phyloP scores from a whole-genome alignment of 2,329 filamentous ascomycete species.

The Diplodia mutila region DNA sequence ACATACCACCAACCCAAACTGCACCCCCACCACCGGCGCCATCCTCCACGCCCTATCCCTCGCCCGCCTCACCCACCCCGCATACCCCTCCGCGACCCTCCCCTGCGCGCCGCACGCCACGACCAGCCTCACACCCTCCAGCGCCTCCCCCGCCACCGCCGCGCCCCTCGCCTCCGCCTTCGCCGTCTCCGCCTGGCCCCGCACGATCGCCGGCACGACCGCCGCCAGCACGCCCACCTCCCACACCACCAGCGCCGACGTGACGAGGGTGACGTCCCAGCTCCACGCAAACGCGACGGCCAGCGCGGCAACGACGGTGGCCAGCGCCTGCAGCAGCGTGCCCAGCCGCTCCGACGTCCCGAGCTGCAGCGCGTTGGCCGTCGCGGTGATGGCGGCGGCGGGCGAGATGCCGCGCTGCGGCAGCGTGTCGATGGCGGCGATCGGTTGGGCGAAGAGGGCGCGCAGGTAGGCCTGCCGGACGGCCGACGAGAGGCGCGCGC shows the following conservation, averaged over 20 bases:
- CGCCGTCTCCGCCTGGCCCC: neutral
- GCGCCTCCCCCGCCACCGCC: neutral
- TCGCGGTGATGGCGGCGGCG: conserved; percentile 56
- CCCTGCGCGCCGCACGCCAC: conserved; percentile 8
- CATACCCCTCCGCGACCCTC: neutral
- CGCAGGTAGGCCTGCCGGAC: conserved; percentile 56
- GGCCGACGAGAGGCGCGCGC: conserved; percentile 55
- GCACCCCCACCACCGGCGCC: neutral
- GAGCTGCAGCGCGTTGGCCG: conserved; percentile 57
- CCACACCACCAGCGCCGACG: conserved; percentile 48
- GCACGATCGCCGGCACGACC: conserved; percentile 31
- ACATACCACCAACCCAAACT: neutral
- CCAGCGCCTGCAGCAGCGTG: conserved; percentile 47
- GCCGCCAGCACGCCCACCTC: too few relatives aligned
- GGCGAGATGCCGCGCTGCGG: conserved; percentile 56
- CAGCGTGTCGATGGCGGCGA: conserved; percentile 55
- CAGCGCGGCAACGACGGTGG: conserved; percentile 51
- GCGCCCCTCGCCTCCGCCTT: neutral
- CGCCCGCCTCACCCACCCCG: neutral
- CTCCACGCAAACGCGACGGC: conserved; percentile 57
- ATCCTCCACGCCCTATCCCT: neutral
- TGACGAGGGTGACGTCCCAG: conserved; percentile 57
- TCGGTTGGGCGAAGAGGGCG: conserved; percentile 54
- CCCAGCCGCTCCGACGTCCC: conserved; percentile 59
- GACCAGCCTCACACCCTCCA: neutral